Evolutionary conservation across 305 asterid species (phyloP).

Genomic region (Rubia balearica): DNA sequence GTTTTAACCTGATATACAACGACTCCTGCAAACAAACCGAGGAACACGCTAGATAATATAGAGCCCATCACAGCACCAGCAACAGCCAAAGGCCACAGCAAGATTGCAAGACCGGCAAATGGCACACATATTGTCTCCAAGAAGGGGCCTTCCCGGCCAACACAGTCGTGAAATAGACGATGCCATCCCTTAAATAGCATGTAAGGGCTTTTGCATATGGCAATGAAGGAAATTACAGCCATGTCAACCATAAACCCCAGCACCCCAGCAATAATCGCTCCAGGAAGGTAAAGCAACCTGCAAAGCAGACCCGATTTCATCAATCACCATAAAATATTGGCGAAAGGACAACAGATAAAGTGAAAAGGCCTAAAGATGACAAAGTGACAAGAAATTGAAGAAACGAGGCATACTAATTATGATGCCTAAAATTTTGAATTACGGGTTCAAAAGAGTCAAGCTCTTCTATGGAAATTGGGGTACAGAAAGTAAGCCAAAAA

Average conservation of each 20-base stretch:
- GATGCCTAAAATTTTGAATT: neutral
- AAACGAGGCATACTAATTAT: neutral
- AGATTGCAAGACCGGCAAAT: slow-evolving; percentile 88
- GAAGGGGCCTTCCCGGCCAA: slow-evolving; percentile 98
- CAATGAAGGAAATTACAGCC: slow-evolving; percentile 49
- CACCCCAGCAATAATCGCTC: slow-evolving; percentile 51
- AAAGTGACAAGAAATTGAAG: neutral
- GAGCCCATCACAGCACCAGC: slow-evolving; percentile 79
- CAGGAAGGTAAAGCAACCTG: slow-evolving; percentile 67
- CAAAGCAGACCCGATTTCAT: slow-evolving; percentile 15
- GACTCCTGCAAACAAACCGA: slow-evolving; percentile 82
- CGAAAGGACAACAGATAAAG: neutral
- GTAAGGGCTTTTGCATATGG: slow-evolving; percentile 65
- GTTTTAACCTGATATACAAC: slow-evolving; percentile 70
- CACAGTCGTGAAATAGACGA: slow-evolving; percentile 85
- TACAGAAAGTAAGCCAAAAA: neutral
- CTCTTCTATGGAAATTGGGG: neutral
- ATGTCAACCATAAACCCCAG: slow-evolving; percentile 59
- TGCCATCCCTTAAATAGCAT: slow-evolving; percentile 93
- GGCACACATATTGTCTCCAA: slow-evolving; percentile 96
- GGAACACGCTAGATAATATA: slow-evolving; percentile 58
- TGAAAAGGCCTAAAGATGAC: neutral
- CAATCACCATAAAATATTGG: slow-evolving; percentile 10
- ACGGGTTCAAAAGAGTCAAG: neutral
- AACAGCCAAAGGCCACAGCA: slow-evolving; percentile 95